A percentile compares a stretch with the other conserved stretches of the same genome.
Evolutionary conservation across 148 eudicot species (phyloP).

Genomic region (Vaccinium darrowii): DNA sequence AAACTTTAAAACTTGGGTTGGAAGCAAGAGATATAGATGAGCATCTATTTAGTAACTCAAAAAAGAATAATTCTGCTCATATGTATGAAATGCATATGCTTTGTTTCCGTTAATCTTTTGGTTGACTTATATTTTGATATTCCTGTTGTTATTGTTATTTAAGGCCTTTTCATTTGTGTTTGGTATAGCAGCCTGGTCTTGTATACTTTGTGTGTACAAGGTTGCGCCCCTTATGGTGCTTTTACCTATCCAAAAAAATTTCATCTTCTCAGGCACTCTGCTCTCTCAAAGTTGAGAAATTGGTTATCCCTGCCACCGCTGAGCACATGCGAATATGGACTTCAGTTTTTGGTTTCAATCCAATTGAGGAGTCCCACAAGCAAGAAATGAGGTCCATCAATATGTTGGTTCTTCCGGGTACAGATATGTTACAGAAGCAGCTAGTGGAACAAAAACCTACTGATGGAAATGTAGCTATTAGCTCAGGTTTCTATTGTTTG

Average conservation of each 20-base stretch:
- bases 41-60: too few relatives aligned
- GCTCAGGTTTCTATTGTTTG: slow-evolving; percentile 26
- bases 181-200: background rate
- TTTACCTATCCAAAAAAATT: background rate
- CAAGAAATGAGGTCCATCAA: slow-evolving; percentile 70
- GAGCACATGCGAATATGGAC: slow-evolving; percentile 95
- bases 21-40: too few relatives aligned
- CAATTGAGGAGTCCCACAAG: slow-evolving; percentile 57
- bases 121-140: too few relatives aligned
- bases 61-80: too few relatives aligned
- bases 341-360: slow-evolving; percentile 62
- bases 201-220: background rate
- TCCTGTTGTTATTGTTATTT: background rate
- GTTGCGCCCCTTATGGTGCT: background rate
- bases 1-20: too few relatives aligned
- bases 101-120: too few relatives aligned
- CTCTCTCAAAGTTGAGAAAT: slow-evolving; percentile 67
- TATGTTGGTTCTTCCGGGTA: slow-evolving; percentile 92
- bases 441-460: slow-evolving; percentile 37
- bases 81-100: too few relatives aligned
- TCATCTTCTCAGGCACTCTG: slow-evolving; percentile 52
- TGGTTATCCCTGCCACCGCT: slow-evolving; percentile 89
- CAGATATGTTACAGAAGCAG: slow-evolving; percentile 85
- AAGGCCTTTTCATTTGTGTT: background rate
- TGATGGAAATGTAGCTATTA: slow-evolving; percentile 29